Evolutionary conservation across 139 green algal genomes (phyloP), one percentile per base, ranked within the genome.

Genomic region (Picochlorum costavermella): DNA sequence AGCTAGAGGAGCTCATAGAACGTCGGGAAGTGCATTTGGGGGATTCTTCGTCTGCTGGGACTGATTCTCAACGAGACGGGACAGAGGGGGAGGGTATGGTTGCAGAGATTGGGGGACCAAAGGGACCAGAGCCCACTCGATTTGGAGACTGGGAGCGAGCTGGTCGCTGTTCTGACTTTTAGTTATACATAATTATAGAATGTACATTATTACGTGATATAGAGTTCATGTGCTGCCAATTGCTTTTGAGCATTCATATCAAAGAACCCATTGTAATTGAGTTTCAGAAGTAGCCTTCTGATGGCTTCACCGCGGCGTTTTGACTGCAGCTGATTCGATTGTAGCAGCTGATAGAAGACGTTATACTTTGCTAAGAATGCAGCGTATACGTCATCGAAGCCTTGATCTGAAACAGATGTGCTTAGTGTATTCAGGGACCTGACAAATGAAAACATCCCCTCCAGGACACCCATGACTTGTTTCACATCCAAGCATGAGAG

Each of bases 261-360:
- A 56, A 13, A 30, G n/a, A 56, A 94, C 29, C 59, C 61, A 62
- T 92, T 94, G 79, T 79, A 95, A 71, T 94, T 85, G 3, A 96
- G 75, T 1, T 85, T 69, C 60, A 86, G 49, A 8, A 93, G 73
- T 12, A 96, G 77, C 73, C 95, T 89, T 9, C 83, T 72, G 63
- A 96, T 72, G 43, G 80, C 75, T 1, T 89, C 83, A 2, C 83
- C 81, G 5, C 80, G 73, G 50, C 76, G 68, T 10, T 60, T 69
- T 3, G 76, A 64, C 51, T 83, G 68, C 71, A 87, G 59, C 49
- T 68, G 70, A 45, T 68, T 60, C 44, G 67, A 77, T 29, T 78
- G 72, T 53, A 89, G 60, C 12, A 88, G 20, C 14, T 61, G 64
- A 62, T 76, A 85, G 14, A 90, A 60, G 20, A 73, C 43, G 31